A percentile compares a stretch with the other conserved stretches of the same genome.
Evolutionary conservation across 768 basidiomycete genomes (phyloP).

Genomic region (Leucocoprinus leucothites): DNA sequence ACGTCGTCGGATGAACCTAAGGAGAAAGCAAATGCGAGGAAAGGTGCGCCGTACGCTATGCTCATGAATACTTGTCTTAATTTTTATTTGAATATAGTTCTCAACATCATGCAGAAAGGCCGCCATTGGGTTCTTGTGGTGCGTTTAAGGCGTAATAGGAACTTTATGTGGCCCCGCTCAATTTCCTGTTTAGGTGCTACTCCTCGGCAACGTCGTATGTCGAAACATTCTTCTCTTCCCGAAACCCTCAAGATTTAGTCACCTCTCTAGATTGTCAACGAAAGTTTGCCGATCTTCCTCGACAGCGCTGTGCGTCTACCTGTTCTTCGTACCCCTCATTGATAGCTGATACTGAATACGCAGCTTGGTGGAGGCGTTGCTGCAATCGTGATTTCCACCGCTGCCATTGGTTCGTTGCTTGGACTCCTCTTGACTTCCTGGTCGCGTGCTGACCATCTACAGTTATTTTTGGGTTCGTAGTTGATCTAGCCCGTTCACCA

Average conservation of each 20-base stretch:
- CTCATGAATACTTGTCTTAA: not conserved
- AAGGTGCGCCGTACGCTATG: slow-evolving; percentile 39
- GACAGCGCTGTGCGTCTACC: slow-evolving; percentile 59
- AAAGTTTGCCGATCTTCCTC: slow-evolving; percentile 80
- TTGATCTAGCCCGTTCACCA: not conserved
- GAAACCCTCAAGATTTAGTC: not conserved
- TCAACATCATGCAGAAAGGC: slow-evolving; percentile 56
- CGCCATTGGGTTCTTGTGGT: slow-evolving; percentile 96
- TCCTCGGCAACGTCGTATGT: slow-evolving; percentile 85
- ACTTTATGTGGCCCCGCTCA: not conserved
- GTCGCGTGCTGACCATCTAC: slow-evolving; percentile 6
- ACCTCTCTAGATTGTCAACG: slow-evolving; percentile 63
- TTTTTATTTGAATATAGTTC: slow-evolving; percentile 34
- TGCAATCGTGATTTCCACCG: slow-evolving; percentile 76
- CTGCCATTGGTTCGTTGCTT: slow-evolving; percentile 53
- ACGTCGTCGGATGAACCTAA: slow-evolving; percentile 71
- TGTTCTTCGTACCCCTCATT: not conserved
- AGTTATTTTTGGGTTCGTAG: slow-evolving; percentile 81
- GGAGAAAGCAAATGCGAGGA: slow-evolving; percentile 69
- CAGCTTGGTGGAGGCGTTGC: slow-evolving; percentile 64
- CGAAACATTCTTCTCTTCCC: not conserved
- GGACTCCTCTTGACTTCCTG: not conserved
- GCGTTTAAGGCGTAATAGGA: slow-evolving; percentile 19
- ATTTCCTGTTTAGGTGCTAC: slow-evolving; percentile 54
- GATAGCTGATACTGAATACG: not conserved